Percentiles rank a stretch among this genome's conserved stretches.
Evolutionary conservation across 805 yeast species (phyloP).

Genomic region (Hanseniaspora meyeri): DNA sequence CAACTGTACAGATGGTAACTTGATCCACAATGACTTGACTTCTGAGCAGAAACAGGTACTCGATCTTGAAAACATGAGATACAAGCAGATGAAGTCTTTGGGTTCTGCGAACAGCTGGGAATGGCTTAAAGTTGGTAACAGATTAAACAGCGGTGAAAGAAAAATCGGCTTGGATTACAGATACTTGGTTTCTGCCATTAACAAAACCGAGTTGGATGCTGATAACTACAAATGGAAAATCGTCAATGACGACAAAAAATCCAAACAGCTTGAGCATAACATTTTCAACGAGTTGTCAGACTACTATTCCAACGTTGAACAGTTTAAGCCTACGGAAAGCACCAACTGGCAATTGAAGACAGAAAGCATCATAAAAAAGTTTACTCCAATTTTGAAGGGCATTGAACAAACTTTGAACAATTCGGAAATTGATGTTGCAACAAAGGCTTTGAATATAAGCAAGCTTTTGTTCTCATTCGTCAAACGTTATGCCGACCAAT

Average conservation of each 20-base stretch:
- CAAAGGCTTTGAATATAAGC: constrained; percentile 28
- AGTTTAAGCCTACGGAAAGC: constrained; percentile 28
- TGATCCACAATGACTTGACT: constrained; percentile 19
- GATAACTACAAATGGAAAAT: constrained; percentile 37
- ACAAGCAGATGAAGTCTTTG: constrained; percentile 17
- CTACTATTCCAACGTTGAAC: constrained; percentile 24
- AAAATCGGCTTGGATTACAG: constrained; percentile 42
- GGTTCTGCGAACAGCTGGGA: constrained; percentile 33
- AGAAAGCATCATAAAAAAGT: constrained; percentile 38
- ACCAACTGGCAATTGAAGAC: constrained; percentile 48
- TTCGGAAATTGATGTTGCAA: constrained; percentile 14
- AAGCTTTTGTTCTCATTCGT: constrained; percentile 34
- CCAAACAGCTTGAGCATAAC: constrained; percentile 26
- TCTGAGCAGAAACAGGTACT: constrained; percentile 19
- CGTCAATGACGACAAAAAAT: constrained; percentile 27
- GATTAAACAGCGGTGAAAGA: constrained; percentile 37
- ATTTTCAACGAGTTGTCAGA: background rate
- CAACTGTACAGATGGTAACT: constrained; percentile 17
- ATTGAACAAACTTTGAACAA: constrained; percentile 18
- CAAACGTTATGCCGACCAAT: constrained; percentile 32
- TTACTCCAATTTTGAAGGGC: constrained; percentile 39
- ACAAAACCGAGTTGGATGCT: constrained; percentile 37
- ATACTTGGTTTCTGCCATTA: constrained; percentile 41
- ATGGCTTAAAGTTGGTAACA: constrained; percentile 35
- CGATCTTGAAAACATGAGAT: constrained; percentile 22